Evolutionary conservation across 306 rosid species (phyloP).

Genomic region (Lathyrus oleraceus): DNA sequence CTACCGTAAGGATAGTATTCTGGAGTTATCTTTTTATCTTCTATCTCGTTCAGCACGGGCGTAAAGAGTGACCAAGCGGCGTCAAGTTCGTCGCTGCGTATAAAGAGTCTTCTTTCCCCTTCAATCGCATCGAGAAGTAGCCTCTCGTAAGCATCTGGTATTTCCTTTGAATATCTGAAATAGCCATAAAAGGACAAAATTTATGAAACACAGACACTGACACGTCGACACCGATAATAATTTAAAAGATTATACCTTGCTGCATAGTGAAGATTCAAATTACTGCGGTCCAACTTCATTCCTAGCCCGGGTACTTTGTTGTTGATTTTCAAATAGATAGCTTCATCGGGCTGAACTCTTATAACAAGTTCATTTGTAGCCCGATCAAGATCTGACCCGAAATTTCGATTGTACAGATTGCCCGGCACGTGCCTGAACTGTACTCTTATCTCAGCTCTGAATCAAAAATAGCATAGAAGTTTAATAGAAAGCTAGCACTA

Average conservation of each 20-base stretch:
- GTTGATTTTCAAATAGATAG: constrained; percentile 80
- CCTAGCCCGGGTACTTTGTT: constrained; percentile 91
- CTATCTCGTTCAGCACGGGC: constrained; percentile 73
- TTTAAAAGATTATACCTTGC: constrained; percentile 54
- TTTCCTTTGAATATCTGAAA: constrained; percentile 80
- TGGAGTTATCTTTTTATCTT: constrained; percentile 70
- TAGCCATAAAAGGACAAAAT: background rate
- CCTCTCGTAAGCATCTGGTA: constrained; percentile 95
- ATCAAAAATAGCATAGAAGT: constrained; percentile 27
- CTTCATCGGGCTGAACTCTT: constrained; percentile 93
- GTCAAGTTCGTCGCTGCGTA: constrained; percentile 83
- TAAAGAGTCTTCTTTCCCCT: constrained; percentile 89
- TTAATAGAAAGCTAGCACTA: background rate
- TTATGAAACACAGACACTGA: too few species aligned
- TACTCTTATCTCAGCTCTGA: constrained; percentile 90
- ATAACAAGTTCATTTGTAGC: constrained; percentile 88
- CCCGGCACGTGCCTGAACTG: constrained; percentile 96
- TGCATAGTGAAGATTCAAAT: constrained; percentile 84
- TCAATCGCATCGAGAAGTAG: constrained; percentile 84
- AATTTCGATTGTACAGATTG: constrained; percentile 69
- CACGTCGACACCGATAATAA: too few species aligned
- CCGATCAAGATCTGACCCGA: constrained; percentile 75
- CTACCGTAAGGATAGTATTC: constrained; percentile 92
- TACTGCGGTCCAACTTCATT: constrained; percentile 83
- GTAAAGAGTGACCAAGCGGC: constrained; percentile 92